Conservation (phyloP, 352 stramenopile genomes). For the Phytophthora rubi region DNA sequence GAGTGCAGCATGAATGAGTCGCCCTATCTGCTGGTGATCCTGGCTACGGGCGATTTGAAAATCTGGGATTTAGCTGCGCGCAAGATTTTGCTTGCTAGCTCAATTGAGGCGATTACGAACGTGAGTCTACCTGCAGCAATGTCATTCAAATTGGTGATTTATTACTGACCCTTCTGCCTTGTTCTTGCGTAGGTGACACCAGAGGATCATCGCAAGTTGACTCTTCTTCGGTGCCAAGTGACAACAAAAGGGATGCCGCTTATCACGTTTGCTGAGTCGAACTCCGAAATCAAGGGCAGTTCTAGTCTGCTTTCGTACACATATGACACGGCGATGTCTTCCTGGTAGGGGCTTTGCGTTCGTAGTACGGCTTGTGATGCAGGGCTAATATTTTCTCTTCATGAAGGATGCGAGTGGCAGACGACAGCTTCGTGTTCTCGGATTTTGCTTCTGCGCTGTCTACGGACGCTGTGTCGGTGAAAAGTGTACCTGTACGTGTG, state of each 20-base stretch:
- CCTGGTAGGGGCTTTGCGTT: slow-evolving; percentile 58
- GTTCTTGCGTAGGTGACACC: slow-evolving; percentile 21
- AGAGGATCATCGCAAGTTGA: slow-evolving; percentile 53
- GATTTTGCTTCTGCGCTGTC: slow-evolving; percentile 79
- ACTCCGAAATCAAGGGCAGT: slow-evolving; percentile 47
- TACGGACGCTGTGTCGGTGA: slow-evolving; percentile 70
- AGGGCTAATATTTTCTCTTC: not conserved
- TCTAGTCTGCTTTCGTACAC: slow-evolving; percentile 82
- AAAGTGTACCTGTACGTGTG: slow-evolving; percentile 70
- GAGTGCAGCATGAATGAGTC: slow-evolving; percentile 74
- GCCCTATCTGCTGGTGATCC: slow-evolving; percentile 77
- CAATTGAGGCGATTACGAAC: slow-evolving; percentile 69
- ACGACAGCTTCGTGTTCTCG: slow-evolving; percentile 87
- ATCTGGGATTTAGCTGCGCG: slow-evolving; percentile 73
- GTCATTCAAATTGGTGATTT: not conserved
- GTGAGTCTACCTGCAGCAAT: slow-evolving; percentile 30
- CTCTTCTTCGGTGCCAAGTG: slow-evolving; percentile 75
- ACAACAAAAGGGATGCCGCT: slow-evolving; percentile 75
- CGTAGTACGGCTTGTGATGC: not conserved
- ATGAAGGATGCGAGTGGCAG: slow-evolving; percentile 82
- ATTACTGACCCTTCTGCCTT: not conserved
- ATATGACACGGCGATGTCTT: slow-evolving; percentile 74
- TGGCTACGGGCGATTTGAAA: slow-evolving; percentile 64
- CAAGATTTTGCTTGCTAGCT: slow-evolving; percentile 60
- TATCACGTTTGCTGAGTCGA: slow-evolving; percentile 83